phyloP scores from a whole-genome alignment of 1,284 basidiomycete species.

The Ustilago xerochloae region DNA sequence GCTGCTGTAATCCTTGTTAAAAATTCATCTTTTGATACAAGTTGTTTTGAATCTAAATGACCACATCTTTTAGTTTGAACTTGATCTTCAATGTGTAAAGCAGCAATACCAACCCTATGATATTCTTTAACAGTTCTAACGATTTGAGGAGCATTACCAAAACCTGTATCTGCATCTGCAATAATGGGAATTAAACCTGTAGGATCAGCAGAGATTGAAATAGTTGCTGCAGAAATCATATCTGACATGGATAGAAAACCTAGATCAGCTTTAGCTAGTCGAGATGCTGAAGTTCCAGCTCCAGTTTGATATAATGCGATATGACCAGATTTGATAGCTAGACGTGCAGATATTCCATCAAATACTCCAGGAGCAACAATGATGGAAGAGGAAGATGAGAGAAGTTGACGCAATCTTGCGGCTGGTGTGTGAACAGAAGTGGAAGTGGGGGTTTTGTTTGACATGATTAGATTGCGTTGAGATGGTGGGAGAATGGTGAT shows the following conservation, averaged over 20 bases:
- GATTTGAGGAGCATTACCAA: constrained; percentile 81
- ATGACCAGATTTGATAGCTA: constrained; percentile 77
- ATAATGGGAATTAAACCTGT: constrained; percentile 71
- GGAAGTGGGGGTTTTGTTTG: not conserved
- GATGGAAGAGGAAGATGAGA: constrained; percentile 12
- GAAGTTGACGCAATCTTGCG: constrained; percentile 25
- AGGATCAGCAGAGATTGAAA: constrained; percentile 33
- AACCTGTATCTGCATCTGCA: constrained; percentile 84
- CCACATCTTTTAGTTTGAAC: constrained; percentile 83
- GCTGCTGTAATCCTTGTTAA: constrained; percentile 80
- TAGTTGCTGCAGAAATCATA: constrained; percentile 41
- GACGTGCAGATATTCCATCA: constrained; percentile 82
- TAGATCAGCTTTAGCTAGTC: constrained; percentile 80
- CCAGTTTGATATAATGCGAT: constrained; percentile 80
- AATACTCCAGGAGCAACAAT: constrained; percentile 74
- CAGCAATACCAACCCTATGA: constrained; percentile 78
- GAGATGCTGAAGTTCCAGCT: constrained; percentile 80
- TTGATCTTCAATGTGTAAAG: constrained; percentile 83
- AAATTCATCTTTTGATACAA: constrained; percentile 81
- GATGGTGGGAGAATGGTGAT: not conserved
- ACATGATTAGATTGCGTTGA: not conserved
- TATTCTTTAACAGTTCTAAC: constrained; percentile 79
- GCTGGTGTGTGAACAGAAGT: constrained; percentile 20
- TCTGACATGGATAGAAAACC: constrained; percentile 84
- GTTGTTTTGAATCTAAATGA: constrained; percentile 81